Conservation (phyloP, 2,329 filamentous ascomycete genomes). For the Calonectria naviculata region DNA sequence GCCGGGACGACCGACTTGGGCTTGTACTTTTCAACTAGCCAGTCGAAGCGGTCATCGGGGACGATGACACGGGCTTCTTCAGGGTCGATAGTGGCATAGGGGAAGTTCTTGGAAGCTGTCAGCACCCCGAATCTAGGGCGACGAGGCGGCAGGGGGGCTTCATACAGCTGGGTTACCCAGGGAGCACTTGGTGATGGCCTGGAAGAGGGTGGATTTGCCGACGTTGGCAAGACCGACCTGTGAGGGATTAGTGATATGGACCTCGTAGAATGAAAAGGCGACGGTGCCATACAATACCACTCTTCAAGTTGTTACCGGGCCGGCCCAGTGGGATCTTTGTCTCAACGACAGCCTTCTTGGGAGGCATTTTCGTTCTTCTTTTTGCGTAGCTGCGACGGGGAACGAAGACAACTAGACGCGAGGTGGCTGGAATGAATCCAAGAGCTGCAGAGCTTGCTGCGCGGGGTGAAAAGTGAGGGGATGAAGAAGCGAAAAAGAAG, state of each 20-base stretch:
- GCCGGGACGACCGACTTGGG: constrained; percentile 97
- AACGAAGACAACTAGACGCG: constrained; percentile 61
- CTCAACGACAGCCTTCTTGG: constrained; percentile 92
- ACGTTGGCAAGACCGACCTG: constrained; percentile 99
- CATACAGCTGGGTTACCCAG: constrained; percentile 96
- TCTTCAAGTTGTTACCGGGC: constrained; percentile 98
- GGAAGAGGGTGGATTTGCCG: constrained; percentile 99
- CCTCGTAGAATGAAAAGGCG: neutral
- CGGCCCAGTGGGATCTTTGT: constrained; percentile 97
- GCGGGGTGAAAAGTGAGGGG: constrained; percentile 58
- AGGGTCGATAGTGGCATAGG: constrained; percentile 98
- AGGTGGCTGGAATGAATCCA: constrained; percentile 61
- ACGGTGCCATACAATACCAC: constrained; percentile 84
- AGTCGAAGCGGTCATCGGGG: constrained; percentile 95
- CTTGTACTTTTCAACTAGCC: constrained; percentile 96
- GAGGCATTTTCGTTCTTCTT: constrained; percentile 86
- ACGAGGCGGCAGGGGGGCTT: constrained; percentile 48
- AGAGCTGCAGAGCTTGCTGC: constrained; percentile 77
- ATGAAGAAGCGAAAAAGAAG: constrained; percentile 65
- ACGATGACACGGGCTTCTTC: constrained; percentile 98
- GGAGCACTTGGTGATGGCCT: constrained; percentile 97
- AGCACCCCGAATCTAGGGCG: constrained; percentile 52
- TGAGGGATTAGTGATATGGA: constrained; percentile 37
- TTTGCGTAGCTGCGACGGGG: constrained; percentile 68
- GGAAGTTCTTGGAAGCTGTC: constrained; percentile 81